These are phyloP conservation scores for Microdochium bolleyi DNA, from an alignment of 2,329 filamentous ascomycete genomes.

Conservation along the genomic window DNA sequence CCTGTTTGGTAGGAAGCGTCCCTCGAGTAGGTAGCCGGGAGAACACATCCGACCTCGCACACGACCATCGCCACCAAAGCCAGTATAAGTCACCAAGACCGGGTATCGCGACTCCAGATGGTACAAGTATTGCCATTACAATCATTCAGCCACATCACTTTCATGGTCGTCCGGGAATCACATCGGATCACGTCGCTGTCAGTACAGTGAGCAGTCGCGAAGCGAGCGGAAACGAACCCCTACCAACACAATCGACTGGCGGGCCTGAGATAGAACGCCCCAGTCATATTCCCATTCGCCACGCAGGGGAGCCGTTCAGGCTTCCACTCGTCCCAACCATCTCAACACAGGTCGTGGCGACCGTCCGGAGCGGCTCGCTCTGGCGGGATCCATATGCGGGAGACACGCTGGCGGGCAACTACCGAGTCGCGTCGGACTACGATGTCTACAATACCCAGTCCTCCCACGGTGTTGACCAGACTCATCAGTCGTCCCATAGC, in stretches of 20 bases:
- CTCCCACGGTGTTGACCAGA: slow-evolving; percentile 56
- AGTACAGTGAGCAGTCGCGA: too few relatives aligned
- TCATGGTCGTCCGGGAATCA: too few relatives aligned
- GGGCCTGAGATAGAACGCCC: background rate
- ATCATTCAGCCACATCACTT: too few relatives aligned
- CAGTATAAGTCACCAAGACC: too few relatives aligned
- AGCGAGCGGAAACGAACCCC: too few relatives aligned
- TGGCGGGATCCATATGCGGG: slow-evolving; percentile 68
- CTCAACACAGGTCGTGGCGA: slow-evolving; percentile 32
- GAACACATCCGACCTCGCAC: too few relatives aligned
- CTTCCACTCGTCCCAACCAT: background rate
- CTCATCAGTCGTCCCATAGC: slow-evolving; percentile 49
- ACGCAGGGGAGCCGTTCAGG: background rate
- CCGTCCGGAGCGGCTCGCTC: slow-evolving; percentile 70
- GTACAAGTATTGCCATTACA: too few relatives aligned
- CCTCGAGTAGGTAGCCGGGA: too few relatives aligned
- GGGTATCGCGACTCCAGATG: too few relatives aligned
- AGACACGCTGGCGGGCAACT: slow-evolving; percentile 67
- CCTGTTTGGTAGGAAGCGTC: too few relatives aligned
- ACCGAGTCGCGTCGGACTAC: slow-evolving; percentile 62
- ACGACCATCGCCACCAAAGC: too few relatives aligned
- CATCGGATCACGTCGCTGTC: too few relatives aligned
- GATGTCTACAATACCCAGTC: slow-evolving; percentile 68
- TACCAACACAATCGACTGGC: background rate
- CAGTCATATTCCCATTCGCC: background rate